Evolutionary conservation across 768 basidiomycete genomes (phyloP), one percentile per base, ranked within the genome.

Genomic region (Galerina marginata): DNA sequence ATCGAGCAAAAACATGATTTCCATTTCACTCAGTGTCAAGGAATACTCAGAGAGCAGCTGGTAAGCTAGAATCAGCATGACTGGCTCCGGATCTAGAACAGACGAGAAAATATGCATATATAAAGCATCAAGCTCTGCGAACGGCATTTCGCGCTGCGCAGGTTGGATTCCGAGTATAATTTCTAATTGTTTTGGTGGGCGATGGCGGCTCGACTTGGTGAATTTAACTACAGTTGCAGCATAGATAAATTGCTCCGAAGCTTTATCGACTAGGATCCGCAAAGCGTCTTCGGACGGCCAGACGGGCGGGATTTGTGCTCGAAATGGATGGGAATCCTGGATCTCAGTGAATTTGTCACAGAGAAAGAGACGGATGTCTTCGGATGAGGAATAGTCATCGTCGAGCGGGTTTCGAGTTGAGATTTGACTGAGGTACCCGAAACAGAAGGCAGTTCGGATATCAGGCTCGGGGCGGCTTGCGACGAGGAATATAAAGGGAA

Each of bases 201-300:
- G 14, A 40, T 40, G 20, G 10, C 57, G 53, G 2, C 26, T 44
- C 11, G 40, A 46, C 15, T 53, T 23, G 11, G 59, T n/a, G 29
- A 42, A 65, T 37, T 48, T 54, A 25, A 65, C 36, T 1, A 55
- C 61, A 2, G 55, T 59, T 4, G 64, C 20, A 1, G 64, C 58
- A 15, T 65, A 65, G 49, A 62, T 58, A 23, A 65, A 62, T 23
- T 65, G 64, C 0, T 55, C 61, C 1, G 64, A 65, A 2, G 64
- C 57, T n/a, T 58, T 65, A 4, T 29, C 14, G 1, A 65, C 58
- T 5, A 65, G 40, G 1, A 12, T 11, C 6, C 55, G 14, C 2
- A 65, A 23, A 1, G 26, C 25, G 3, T 20, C 39, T 1, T 37
- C 11, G 4, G 12, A 2, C 9, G 64, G 64, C 64, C 64, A 65